Conservation (phyloP, 768 basidiomycete genomes). For the Tricholoma hemisulphureum region DNA sequence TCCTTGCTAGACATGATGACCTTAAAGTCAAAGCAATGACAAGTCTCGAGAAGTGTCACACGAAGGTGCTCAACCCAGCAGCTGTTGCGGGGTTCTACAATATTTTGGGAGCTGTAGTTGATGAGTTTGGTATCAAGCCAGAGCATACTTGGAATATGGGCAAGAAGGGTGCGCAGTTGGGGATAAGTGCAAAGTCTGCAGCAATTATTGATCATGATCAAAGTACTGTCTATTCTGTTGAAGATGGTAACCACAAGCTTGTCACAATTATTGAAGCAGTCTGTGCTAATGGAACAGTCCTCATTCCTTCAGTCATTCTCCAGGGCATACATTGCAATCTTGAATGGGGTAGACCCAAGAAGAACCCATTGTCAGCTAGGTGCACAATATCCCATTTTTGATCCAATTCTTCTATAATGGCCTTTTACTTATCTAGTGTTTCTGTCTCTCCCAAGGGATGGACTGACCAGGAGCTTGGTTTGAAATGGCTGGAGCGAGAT, state of each 20-base stretch:
- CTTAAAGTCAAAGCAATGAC: conserved; percentile 7
- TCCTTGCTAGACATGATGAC: conserved; percentile 17
- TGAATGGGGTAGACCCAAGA: not conserved
- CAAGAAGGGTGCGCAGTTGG: conserved; percentile 29
- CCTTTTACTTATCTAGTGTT: not conserved
- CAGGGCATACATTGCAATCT: conserved; percentile 23
- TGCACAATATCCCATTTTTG: not conserved
- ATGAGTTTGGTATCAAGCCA: not conserved
- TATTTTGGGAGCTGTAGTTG: not conserved
- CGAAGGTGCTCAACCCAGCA: not conserved
- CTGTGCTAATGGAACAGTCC: conserved; percentile 39
- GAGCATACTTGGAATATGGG: not conserved
- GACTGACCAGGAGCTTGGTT: not conserved
- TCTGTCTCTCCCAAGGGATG: not conserved
- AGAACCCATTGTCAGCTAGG: not conserved
- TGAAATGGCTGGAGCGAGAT: conserved; percentile 26
- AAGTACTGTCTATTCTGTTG: conserved; percentile 16
- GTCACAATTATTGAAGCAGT: conserved; percentile 47
- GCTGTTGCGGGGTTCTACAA: not conserved
- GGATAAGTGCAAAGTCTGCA: conserved; percentile 16
- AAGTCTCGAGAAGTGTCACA: not conserved
- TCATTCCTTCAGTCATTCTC: conserved; percentile 40
- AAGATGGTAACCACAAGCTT: conserved; percentile 37
- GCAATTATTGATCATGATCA: conserved; percentile 16
- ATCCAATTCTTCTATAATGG: not conserved